These are phyloP conservation scores for Myriosclerotinia scirpicola DNA, from an alignment of 2,329 filamentous ascomycete genomes.

Conservation along the genomic window DNA sequence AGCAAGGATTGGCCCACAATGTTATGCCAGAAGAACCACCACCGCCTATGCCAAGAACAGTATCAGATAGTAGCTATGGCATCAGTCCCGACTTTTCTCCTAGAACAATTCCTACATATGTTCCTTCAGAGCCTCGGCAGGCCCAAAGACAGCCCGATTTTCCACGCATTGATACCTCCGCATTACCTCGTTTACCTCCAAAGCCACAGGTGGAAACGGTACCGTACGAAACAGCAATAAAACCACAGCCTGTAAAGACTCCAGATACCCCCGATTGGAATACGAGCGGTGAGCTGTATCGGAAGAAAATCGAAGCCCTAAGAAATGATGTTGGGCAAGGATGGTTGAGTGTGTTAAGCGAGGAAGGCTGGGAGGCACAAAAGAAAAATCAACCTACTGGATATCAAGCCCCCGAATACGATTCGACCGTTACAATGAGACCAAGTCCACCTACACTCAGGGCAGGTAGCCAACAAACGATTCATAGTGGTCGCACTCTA, in stretches of 20 bases:
- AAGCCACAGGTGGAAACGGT: conserved; percentile 36
- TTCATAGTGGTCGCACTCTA: conserved; percentile 41
- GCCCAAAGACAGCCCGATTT: conserved; percentile 33
- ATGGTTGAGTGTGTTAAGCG: conserved; percentile 83
- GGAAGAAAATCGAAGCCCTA: conserved; percentile 82
- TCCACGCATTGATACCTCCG: conserved; percentile 37
- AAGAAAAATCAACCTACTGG: conserved; percentile 33
- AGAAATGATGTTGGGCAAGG: conserved; percentile 82
- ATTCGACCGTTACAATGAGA: conserved; percentile 35
- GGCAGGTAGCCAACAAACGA: conserved; percentile 40
- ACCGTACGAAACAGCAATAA: conserved; percentile 33
- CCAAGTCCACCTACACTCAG: conserved; percentile 38
- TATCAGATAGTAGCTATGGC: conserved; percentile 37
- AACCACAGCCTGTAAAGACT: conserved; percentile 25
- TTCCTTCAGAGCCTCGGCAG: conserved; percentile 36
- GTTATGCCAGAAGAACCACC: conserved; percentile 33
- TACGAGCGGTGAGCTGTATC: conserved; percentile 73
- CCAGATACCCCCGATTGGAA: conserved; percentile 58
- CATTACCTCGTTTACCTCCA: conserved; percentile 36
- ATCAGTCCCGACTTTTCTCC: conserved; percentile 39
- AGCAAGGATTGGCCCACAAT: conserved; percentile 28
- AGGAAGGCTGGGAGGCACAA: conserved; percentile 63
- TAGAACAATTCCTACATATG: conserved; percentile 36
- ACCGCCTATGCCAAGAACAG: conserved; percentile 22
- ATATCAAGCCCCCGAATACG: conserved; percentile 37